Conservation (phyloP, 768 basidiomycete species). For the Boletales sp. region DNA sequence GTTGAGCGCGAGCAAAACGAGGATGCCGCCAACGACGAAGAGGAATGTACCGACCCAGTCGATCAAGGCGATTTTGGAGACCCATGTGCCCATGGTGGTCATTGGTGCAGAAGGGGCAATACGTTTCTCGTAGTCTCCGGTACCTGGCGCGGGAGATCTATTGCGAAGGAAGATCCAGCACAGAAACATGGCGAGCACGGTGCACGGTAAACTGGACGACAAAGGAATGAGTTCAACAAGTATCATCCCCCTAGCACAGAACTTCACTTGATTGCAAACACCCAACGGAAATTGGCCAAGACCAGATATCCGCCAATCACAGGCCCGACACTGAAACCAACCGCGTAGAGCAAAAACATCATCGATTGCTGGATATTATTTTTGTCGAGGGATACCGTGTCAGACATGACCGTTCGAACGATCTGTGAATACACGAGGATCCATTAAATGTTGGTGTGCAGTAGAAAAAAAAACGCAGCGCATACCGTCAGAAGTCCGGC, state of each 20-base stretch:
- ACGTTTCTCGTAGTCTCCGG: conserved; percentile 12
- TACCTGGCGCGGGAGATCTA: conserved; percentile 16
- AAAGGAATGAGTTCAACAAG: not conserved
- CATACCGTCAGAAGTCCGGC: conserved; percentile 39
- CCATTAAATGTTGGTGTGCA: too few species aligned
- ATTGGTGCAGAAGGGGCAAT: not conserved
- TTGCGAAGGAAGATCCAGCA: conserved; percentile 40
- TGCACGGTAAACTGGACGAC: conserved; percentile 37
- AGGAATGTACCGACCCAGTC: conserved; percentile 47
- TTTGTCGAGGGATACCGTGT: conserved; percentile 38
- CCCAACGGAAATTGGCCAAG: conserved; percentile 45
- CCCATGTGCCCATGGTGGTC: conserved; percentile 12
- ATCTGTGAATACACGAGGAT: conserved; percentile 19
- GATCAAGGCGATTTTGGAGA: conserved; percentile 32
- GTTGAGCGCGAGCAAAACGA: conserved; percentile 48
- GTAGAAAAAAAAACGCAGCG: not conserved
- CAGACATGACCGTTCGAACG: conserved; percentile 42
- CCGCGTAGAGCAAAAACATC: conserved; percentile 40
- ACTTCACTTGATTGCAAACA: conserved; percentile 53
- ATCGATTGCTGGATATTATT: conserved; percentile 42
- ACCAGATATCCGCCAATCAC: conserved; percentile 40
- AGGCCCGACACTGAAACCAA: conserved; percentile 44
- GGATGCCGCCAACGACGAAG: conserved; percentile 42
- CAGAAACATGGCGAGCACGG: conserved; percentile 34
- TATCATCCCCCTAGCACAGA: not conserved